Evolutionary conservation across 1,284 basidiomycete species (phyloP), one percentile per base, ranked within the genome.

Genomic region (Chondrostereum purpureum): DNA sequence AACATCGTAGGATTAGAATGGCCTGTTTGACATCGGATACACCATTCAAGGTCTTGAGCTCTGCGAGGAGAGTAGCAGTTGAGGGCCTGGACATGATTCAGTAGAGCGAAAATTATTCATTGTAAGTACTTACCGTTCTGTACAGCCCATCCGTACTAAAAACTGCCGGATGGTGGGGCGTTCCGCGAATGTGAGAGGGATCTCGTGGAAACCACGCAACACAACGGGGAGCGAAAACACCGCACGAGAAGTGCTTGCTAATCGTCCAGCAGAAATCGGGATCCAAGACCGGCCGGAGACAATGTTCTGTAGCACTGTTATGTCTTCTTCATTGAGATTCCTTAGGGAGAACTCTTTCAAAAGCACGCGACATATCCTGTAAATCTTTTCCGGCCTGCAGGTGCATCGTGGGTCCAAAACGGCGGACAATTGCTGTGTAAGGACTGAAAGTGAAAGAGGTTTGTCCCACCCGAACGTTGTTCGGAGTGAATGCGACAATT

Each of bases 111-210:
- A 31, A 4, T 34, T 5, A 10, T 38, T n/a, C 17, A 23, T 44
- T 13, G 39, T 43, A 42, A 16, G 18, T 13, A 41, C 57, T 36
- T 46, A 69, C 69, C 53, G 55, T 33, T 68, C 58, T 5, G 50
- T 50, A 46, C 68, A 70, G 20, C 69, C 69, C 60, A 70, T 60
- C 1, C 41, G 35, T 21, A 34, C 40, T 10, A 69, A 55, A 49
- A 70, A 65, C 0, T 43, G 36, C 33, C 36, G 46, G 6, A 61
- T 40, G 24, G 42, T 52, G 4, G 37, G 19, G n/a, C 45, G 44
- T 39, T 43, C 44, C 1, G 34, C 39, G 43, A 46, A 18, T 17
- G 43, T 39, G 18, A 52, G 53, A 13, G 51, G 47, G 13, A 62
- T 51, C 18, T 57, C 55, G 40, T 55, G 49, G 42, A 67, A 68